Conservation (phyloP, 805 yeast species). For the Ascoidea tarda region DNA sequence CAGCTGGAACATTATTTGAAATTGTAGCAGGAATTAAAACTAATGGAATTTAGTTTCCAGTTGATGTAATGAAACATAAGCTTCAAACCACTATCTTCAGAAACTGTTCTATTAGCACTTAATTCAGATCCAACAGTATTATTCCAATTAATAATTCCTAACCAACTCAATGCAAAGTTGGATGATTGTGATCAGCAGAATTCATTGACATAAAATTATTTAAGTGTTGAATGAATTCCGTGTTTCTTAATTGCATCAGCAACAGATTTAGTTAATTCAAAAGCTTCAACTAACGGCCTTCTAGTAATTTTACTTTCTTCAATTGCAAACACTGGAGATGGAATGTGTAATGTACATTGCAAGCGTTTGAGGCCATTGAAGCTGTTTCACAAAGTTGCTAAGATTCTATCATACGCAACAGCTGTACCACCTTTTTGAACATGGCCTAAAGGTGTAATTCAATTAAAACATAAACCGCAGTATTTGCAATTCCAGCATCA, state of each 20-base stretch:
- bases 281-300: conserved; percentile 60
- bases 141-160: conserved; percentile 61
- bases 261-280: conserved; percentile 52
- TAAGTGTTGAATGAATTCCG: conserved; percentile 53
- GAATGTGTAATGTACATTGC: conserved; percentile 51
- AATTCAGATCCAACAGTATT: conserved; percentile 67
- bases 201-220: conserved; percentile 50
- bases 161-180: conserved; percentile 49
- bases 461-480: conserved; percentile 69
- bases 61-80: conserved; percentile 56
- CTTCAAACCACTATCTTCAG: conserved; percentile 53
- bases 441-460: conserved; percentile 67
- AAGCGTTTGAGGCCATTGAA: too few relatives aligned
- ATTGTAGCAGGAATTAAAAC: conserved; percentile 89
- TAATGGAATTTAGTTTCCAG: conserved; percentile 77
- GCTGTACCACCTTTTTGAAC: conserved; percentile 84
- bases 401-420: conserved; percentile 43
- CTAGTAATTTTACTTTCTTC: conserved; percentile 58
- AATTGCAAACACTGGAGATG: conserved; percentile 68
- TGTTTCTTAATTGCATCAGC: conserved; percentile 61
- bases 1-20: conserved; percentile 97
- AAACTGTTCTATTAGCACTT: conserved; percentile 66
- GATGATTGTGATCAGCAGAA: conserved; percentile 53
- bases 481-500: conserved; percentile 71
- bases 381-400: conserved; percentile 64